Conservation (phyloP, 73 alveolate species). For the Paramecium pentaurelia region DNA sequence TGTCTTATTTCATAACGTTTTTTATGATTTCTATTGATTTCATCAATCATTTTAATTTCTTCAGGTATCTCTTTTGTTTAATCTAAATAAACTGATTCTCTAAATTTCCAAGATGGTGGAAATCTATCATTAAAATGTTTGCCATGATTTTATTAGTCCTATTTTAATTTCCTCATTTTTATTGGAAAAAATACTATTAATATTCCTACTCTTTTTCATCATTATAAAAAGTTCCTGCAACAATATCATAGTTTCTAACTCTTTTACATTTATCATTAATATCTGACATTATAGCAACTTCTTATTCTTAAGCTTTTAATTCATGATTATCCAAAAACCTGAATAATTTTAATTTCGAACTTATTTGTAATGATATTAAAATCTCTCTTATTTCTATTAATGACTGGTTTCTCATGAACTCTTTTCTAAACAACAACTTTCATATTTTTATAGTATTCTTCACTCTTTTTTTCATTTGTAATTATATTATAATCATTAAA, state of each 20-base stretch:
- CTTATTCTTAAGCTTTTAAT: not conserved
- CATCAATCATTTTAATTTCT: slow-evolving; percentile 24
- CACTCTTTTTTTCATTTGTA: slow-evolving; percentile 19
- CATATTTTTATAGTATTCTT: not conserved
- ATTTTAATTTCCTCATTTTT: not conserved
- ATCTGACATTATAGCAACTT: not conserved
- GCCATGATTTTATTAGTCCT: slow-evolving; percentile 27
- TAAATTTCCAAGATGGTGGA: slow-evolving; percentile 40
- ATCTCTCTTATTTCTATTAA: slow-evolving; percentile 36
- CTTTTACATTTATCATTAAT: not conserved
- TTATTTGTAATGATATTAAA: slow-evolving; percentile 9
- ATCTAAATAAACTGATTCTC: slow-evolving; percentile 33
- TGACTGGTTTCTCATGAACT: not conserved
- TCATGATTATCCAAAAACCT: slow-evolving; percentile 19
- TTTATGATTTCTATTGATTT: not conserved
- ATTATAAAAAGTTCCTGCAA: not conserved
- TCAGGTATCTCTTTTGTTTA: slow-evolving; percentile 14
- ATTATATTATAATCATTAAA: slow-evolving; percentile 30
- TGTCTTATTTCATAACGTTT: not conserved
- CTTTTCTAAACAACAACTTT: not conserved
- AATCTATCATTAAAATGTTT: slow-evolving; percentile 9
- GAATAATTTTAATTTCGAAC: not conserved
- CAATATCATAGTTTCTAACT: not conserved
- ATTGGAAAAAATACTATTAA: not conserved
- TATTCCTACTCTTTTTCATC: not conserved